phyloP scores from a whole-genome alignment of 2,329 filamentous ascomycete genomes.

The Colletotrichum theobromicola region DNA sequence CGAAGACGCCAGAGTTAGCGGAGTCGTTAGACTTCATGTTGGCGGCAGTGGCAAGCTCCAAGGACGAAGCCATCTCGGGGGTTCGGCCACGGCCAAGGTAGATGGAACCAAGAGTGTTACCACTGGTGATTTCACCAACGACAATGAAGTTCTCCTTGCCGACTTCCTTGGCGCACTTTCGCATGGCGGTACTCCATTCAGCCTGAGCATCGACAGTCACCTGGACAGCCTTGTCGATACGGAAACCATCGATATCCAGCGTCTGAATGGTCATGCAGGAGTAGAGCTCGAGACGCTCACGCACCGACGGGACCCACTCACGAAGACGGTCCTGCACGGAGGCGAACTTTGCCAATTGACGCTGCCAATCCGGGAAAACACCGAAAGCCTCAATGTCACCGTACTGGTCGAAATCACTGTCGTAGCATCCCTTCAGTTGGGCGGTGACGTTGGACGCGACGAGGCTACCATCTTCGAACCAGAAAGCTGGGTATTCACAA shows the following conservation, averaged over 20 bases:
- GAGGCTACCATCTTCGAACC: constrained; percentile 60
- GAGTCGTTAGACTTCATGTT: constrained; percentile 19
- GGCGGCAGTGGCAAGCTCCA: constrained; percentile 19
- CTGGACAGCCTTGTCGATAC: constrained; percentile 71
- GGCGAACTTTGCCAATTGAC: constrained; percentile 69
- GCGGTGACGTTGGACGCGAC: constrained; percentile 50
- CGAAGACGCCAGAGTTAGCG: constrained; percentile 39
- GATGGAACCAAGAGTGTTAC: constrained; percentile 64
- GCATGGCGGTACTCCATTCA: constrained; percentile 60
- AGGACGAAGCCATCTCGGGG: constrained; percentile 22
- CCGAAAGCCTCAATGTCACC: constrained; percentile 69
- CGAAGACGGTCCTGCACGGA: constrained; percentile 71
- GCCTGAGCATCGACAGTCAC: constrained; percentile 66
- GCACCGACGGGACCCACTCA: constrained; percentile 65
- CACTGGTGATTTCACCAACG: constrained; percentile 67
- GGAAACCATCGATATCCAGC: constrained; percentile 71
- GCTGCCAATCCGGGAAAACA: constrained; percentile 66
- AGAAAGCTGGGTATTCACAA: constrained; percentile 66
- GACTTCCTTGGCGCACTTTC: constrained; percentile 59
- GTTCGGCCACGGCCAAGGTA: constrained; percentile 68
- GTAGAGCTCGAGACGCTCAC: constrained; percentile 62
- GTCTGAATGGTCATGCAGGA: constrained; percentile 67
- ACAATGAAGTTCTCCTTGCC: constrained; percentile 70
- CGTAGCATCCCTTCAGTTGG: constrained; percentile 58
- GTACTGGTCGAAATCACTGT: constrained; percentile 69